Evolutionary conservation across 495 filamentous ascomycete genomes (phyloP), one percentile per base, ranked within the genome.

Genomic region (Daldinia caldariorum): DNA sequence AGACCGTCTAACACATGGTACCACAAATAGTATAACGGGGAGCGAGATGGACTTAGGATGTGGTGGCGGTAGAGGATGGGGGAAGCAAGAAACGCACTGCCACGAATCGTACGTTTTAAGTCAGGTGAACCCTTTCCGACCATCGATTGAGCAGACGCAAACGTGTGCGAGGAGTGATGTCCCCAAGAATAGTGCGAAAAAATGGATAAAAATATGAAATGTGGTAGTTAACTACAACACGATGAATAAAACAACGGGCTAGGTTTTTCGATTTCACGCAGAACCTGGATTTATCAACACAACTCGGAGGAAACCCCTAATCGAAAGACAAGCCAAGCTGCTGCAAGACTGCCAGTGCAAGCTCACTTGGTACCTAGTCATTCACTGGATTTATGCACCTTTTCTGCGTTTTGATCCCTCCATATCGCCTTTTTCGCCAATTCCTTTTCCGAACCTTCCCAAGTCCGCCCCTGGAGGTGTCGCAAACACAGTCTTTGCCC

Each of bases 391-490:
- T 13, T 13, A n/a, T 29, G 6, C 3, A 45, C 14, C 34, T 32
- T 32, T 31, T 70, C 16, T 56, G 22, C 31, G 49, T 64, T 65
- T 13, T 12, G 62, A 31, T 53, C 69, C 16, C 53, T 50, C 66
- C 73, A 75, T 16, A 56, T 8, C 10, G 61, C 69, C 35, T 71
- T 73, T 58, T 62, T 68, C 18, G 71, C 67, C 49, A 31, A 55
- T 38, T 77, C 71, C 14, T 64, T 67, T 57, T 82, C 81, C 0
- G 74, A 41, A 0, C 82, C 82, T 58, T 72, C 73, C 79, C 79
- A 84, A 0, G 77, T 83, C 18, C 82, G 73, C 1, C 82, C 82
- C 61, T 80, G 78, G 3, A 82, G 76, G 64, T 84, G 82, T 45
- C 76, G 68, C 58, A 84, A 47, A 43, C 79, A 83, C 14, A 80